These are phyloP conservation scores for Boletus reticuloceps DNA, from an alignment of 768 basidiomycete species.

Conservation along the genomic window DNA sequence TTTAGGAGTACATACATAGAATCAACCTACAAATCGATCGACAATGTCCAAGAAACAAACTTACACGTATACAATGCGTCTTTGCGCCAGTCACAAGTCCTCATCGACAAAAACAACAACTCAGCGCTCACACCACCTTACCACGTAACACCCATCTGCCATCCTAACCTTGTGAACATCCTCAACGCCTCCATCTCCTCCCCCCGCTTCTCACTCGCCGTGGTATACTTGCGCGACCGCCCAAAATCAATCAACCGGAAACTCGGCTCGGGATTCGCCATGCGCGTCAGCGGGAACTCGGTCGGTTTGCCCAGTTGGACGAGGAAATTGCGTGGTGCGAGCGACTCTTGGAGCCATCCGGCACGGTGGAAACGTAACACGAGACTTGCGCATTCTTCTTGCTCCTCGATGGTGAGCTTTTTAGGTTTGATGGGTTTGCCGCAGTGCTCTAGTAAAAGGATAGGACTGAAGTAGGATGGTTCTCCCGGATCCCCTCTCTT, in stretches of 20 bases:
- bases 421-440: constrained; percentile 34
- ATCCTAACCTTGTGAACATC: neutral
- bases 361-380: constrained; percentile 40
- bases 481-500: neutral
- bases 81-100: too few relatives aligned
- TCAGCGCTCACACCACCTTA: too few relatives aligned
- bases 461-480: constrained; percentile 32
- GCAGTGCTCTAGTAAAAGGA: constrained; percentile 49
- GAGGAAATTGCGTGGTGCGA: constrained; percentile 43
- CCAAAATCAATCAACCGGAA: constrained; percentile 58
- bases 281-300: constrained; percentile 14
- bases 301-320: constrained; percentile 43
- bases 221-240: constrained; percentile 24
- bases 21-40: too few relatives aligned
- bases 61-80: too few relatives aligned
- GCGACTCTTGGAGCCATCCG: constrained; percentile 40
- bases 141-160: too few relatives aligned
- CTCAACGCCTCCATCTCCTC: constrained; percentile 9
- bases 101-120: too few relatives aligned
- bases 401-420: constrained; percentile 36
- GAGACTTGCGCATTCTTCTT: constrained; percentile 39
- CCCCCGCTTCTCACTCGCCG: neutral
- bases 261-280: constrained; percentile 17
- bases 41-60: too few relatives aligned
- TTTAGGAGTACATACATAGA: too few relatives aligned